Conservation (phyloP, 495 filamentous ascomycete genomes). For the Viridothelium virens region DNA sequence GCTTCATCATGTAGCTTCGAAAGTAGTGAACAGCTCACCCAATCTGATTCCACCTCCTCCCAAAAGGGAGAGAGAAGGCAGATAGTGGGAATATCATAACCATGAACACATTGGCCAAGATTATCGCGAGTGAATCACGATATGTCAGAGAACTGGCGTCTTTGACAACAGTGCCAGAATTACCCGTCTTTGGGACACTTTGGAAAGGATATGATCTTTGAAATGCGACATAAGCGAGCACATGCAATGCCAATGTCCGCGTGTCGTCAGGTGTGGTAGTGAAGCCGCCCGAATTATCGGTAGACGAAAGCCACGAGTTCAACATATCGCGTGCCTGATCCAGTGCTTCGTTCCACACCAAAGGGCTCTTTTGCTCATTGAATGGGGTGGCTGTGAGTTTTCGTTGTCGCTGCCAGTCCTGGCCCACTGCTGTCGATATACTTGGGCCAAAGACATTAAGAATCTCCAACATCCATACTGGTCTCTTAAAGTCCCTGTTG, state of each 20-base stretch:
- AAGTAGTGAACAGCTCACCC: conserved; percentile 31
- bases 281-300: conserved; percentile 15
- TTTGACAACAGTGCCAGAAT: conserved; percentile 13
- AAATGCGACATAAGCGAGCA: conserved; percentile 34
- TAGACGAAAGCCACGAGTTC: conserved; percentile 28
- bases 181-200: conserved; percentile 16
- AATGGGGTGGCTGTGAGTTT: conserved; percentile 37
- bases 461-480: conserved; percentile 24
- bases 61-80: conserved; percentile 23
- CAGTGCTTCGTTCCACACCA: conserved; percentile 40
- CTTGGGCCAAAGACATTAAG: conserved; percentile 37
- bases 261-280: conserved; percentile 25
- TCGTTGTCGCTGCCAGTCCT: conserved; percentile 39
- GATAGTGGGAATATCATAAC: conserved; percentile 31
- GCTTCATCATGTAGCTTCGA: conserved; percentile 25
- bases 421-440: conserved; percentile 32
- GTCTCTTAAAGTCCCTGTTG: conserved; percentile 17
- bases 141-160: conserved; percentile 23
- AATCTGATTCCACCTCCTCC: conserved; percentile 24
- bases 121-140: conserved; percentile 29
- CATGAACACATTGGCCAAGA: conserved; percentile 34
- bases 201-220: conserved; percentile 33
- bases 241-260: conserved; percentile 33
- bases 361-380: conserved; percentile 39
- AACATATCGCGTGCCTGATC: conserved; percentile 37